Evolutionary conservation across 306 rosid species (phyloP), one percentile per base, ranked within the genome.

Genomic region (Hylodesmum podocarpum): DNA sequence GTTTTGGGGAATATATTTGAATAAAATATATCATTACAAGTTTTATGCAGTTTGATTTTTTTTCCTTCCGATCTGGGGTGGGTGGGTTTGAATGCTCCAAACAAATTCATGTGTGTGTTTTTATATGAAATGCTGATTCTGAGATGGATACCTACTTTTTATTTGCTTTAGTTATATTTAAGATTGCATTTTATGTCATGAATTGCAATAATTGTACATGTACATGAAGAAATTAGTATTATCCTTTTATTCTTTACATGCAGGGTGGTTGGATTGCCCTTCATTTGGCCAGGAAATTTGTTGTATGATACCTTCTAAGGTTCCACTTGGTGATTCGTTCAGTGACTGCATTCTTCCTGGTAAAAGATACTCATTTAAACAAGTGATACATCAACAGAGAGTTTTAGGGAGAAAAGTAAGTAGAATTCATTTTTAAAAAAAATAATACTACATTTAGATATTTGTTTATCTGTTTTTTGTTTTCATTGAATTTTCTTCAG

Each of bases 231-330:
- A 25, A 11, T 21, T 24, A 63, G 13, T 24, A 16, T 22, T 61
- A 43, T 37, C 49, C 40, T 43, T 76, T 64, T 73, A 16, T 76
- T 76, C 55, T 78, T 27, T 49, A 31, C 80, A 21, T 80, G 80
- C 90, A 96, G 99, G 99, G 50, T 96, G 99, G 99, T 82, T 96
- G 91, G 97, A 92, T 70, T 96, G 99, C 75, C 97, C 98, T 21
- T 63, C 98, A 53, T 63, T 10, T 87, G 99, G 99, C 76, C 88
- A 86, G 54, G 99, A 96, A 78, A 84, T 92, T 76, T 83, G 16
- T 86, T 79, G 66, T 83, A 91, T 96, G 91, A 84, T 96, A 78
- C 99, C 99, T 88, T 96, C 99, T 59, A 96, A 96, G 92, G 99
- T 91, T 87, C 99, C 99, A 37, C 91, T 96, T 36, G 88, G 91